Percentiles rank a stretch among this genome's conserved stretches.
phyloP scores from a whole-genome alignment of 2,329 filamentous ascomycete genomes.

The Fusarium cyanostomum region DNA sequence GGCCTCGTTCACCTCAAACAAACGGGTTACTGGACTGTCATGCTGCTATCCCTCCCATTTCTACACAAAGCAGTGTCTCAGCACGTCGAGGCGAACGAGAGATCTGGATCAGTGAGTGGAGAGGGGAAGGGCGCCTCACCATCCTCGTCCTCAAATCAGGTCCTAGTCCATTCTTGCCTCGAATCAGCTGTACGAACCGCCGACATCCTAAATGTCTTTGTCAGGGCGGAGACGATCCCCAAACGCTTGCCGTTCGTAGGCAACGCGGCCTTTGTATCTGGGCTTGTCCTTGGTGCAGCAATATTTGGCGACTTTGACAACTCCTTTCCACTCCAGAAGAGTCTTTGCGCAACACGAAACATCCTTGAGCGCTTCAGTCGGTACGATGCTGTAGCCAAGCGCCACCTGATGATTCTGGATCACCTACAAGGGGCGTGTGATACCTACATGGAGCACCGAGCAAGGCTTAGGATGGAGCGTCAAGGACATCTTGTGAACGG shows the following conservation, averaged over 20 bases:
- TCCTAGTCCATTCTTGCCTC: constrained; percentile 47
- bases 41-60: constrained; percentile 50
- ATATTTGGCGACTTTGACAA: constrained; percentile 56
- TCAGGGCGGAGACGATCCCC: constrained; percentile 47
- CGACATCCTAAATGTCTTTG: constrained; percentile 51
- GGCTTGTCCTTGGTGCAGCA: constrained; percentile 55
- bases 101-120: constrained; percentile 1
- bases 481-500: constrained; percentile 38
- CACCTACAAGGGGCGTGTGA: constrained; percentile 38
- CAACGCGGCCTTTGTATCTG: constrained; percentile 57
- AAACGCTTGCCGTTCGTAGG: constrained; percentile 56
- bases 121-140: constrained; percentile 7
- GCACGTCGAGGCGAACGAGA: constrained; percentile 32
- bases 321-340: constrained; percentile 45
- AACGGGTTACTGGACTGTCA: constrained; percentile 52
- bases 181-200: constrained; percentile 50
- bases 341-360: constrained; percentile 32
- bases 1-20: constrained; percentile 47
- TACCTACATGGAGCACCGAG: constrained; percentile 35
- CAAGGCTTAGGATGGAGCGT: constrained; percentile 36
- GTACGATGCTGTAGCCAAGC: constrained; percentile 33
- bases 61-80: constrained; percentile 45
- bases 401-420: constrained; percentile 38
- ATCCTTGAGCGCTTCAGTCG: constrained; percentile 39
- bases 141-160: constrained; percentile 29